Evolutionary conservation across 2,329 filamentous ascomycete genomes (phyloP).

Genomic region (Zasmidium angulare): DNA sequence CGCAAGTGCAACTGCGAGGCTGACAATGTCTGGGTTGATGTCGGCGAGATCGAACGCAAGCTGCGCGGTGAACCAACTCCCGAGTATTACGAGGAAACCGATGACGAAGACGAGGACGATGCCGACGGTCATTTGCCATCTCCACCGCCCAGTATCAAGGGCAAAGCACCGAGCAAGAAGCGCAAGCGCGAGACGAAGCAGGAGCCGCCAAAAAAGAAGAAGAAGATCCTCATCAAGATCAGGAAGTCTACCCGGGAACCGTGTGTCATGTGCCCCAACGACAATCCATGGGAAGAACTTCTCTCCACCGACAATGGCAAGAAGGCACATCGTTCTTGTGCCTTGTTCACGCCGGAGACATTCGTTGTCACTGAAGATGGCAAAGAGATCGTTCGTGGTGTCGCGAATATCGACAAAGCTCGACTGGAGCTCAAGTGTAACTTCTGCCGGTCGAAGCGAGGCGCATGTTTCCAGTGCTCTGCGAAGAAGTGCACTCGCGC

Average conservation of each 20-base stretch:
- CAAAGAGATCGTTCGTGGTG: constrained; percentile 72
- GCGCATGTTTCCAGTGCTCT: constrained; percentile 96
- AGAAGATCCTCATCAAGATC: constrained; percentile 75
- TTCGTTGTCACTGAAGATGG: constrained; percentile 71
- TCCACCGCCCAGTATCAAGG: constrained; percentile 71
- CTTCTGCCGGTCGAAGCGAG: constrained; percentile 89
- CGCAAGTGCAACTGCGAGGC: constrained; percentile 97
- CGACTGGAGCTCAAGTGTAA: constrained; percentile 90
- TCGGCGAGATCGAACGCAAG: constrained; percentile 92
- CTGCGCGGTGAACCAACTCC: constrained; percentile 79
- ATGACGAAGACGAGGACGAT: constrained; percentile 61
- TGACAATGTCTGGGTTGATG: constrained; percentile 98
- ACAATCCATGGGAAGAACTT: constrained; percentile 78
- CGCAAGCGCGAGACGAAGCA: constrained; percentile 61
- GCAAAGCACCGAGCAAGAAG: constrained; percentile 62
- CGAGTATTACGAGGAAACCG: constrained; percentile 77
- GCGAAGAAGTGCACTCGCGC: constrained; percentile 90
- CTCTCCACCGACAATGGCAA: constrained; percentile 84
- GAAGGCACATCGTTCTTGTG: constrained; percentile 84
- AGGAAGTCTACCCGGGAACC: constrained; percentile 72
- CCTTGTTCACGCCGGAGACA: constrained; percentile 87
- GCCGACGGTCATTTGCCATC: constrained; percentile 69
- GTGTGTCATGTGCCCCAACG: constrained; percentile 90
- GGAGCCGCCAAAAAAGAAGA: constrained; percentile 61
- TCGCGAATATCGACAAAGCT: constrained; percentile 79